Evolutionary conservation across 2,329 filamentous ascomycete species (phyloP).

Genomic region (Cordyceps fumosorosea): DNA sequence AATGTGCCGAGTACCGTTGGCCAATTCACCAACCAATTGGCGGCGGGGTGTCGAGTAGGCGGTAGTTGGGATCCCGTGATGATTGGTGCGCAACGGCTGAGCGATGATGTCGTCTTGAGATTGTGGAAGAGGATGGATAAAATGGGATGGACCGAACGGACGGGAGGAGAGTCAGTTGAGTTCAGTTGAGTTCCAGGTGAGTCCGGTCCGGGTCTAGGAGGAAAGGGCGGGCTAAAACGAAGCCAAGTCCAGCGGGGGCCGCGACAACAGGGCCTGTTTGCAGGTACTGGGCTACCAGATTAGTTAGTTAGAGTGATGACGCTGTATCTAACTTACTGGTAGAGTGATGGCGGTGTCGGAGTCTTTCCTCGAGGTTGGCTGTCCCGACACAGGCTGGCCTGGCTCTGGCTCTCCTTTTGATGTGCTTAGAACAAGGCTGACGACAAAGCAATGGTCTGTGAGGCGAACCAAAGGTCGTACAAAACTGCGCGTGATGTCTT

Average conservation of each 20-base stretch:
- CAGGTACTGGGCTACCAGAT: too few relatives aligned
- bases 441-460: neutral
- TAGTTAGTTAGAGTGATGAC: too few relatives aligned
- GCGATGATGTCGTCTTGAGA: neutral
- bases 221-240: constrained; percentile 1
- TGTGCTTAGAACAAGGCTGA: neutral
- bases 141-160: neutral
- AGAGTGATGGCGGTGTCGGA: neutral
- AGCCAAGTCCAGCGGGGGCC: neutral
- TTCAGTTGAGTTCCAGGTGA: constrained; percentile 1
- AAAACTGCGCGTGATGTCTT: neutral
- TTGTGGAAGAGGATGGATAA: constrained; percentile 1
- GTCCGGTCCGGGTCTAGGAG: neutral
- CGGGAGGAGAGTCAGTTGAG: neutral
- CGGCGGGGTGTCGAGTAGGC: neutral
- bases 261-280: neutral
- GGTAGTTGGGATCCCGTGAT: neutral
- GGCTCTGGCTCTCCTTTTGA: neutral
- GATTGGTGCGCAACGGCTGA: neutral
- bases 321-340: too few relatives aligned
- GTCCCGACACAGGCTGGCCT: neutral
- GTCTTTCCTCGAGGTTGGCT: neutral
- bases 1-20: neutral
- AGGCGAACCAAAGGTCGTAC: neutral
- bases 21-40: constrained; percentile 9